phyloP scores from a whole-genome alignment of 2,329 filamentous ascomycete species.

The Penicillium sclerotigenum region DNA sequence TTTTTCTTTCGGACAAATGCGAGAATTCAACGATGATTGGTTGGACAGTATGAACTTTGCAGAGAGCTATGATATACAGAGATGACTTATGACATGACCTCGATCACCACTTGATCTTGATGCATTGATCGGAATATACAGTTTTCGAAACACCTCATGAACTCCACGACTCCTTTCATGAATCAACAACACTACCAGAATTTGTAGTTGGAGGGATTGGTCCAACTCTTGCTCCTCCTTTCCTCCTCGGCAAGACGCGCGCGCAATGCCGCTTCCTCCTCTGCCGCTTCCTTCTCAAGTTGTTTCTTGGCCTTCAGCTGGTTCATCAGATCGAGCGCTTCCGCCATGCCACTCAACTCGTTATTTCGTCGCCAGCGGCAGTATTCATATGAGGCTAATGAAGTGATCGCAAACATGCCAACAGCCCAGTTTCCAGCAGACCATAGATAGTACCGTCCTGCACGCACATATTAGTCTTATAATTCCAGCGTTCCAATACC shows the following conservation, averaged over 20 bases:
- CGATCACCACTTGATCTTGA: conserved; percentile 9
- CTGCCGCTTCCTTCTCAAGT: conserved; percentile 44
- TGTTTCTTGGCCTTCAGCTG: conserved; percentile 67
- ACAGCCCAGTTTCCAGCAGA: conserved; percentile 83
- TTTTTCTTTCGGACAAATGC: background rate
- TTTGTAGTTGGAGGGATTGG: conserved; percentile 45
- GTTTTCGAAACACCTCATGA: conserved; percentile 22
- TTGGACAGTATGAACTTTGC: conserved; percentile 14
- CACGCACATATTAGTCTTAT: conserved; percentile 10
- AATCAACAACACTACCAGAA: conserved; percentile 41
- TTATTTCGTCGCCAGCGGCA: conserved; percentile 71
- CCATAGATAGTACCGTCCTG: conserved; percentile 55
- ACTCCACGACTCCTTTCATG: conserved; percentile 34
- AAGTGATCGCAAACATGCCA: conserved; percentile 66
- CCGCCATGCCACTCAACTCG: conserved; percentile 79
- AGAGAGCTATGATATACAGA: conserved; percentile 25
- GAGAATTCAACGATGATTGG: background rate
- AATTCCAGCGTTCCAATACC: background rate
- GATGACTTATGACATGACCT: conserved; percentile 24
- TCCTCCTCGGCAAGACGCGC: conserved; percentile 38
- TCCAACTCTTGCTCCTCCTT: conserved; percentile 43
- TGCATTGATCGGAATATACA: conserved; percentile 23
- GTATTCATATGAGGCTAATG: conserved; percentile 75
- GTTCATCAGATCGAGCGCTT: conserved; percentile 78
- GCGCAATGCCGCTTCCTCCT: conserved; percentile 34